Evolutionary conservation across 805 yeast genomes (phyloP).

Genomic region (Wickerhamomyces xylosicus): DNA sequence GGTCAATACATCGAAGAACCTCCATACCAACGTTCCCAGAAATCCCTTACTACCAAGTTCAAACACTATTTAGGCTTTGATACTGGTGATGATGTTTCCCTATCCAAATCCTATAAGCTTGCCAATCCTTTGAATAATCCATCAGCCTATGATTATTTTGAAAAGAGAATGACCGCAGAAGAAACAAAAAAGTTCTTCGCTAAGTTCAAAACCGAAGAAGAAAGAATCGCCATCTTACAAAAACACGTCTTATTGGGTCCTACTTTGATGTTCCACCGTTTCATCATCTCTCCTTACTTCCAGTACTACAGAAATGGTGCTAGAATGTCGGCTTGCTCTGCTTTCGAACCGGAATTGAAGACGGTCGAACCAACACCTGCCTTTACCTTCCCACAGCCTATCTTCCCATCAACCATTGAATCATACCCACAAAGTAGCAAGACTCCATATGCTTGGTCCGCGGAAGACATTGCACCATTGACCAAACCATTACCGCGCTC

Average conservation of each 20-base stretch:
- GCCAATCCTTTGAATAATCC: slow-evolving; percentile 11
- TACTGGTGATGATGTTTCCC: slow-evolving; percentile 5
- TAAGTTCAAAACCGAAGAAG: slow-evolving; percentile 15
- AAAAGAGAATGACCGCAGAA: slow-evolving; percentile 10
- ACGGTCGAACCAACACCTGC: slow-evolving; percentile 2
- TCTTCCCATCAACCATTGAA: slow-evolving; percentile 4
- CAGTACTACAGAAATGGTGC: slow-evolving; percentile 6
- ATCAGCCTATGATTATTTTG: slow-evolving; percentile 12
- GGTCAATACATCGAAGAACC: slow-evolving; percentile 11
- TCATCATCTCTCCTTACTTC: slow-evolving; percentile 12
- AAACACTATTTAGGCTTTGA: slow-evolving; percentile 3
- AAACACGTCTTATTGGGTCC: slow-evolving; percentile 15
- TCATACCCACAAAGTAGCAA: slow-evolving; percentile 9
- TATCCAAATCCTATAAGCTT: slow-evolving; percentile 4
- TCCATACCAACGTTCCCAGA: slow-evolving; percentile 5
- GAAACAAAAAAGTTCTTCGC: slow-evolving; percentile 8
- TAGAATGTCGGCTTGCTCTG: slow-evolving; percentile 12
- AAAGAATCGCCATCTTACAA: slow-evolving; percentile 12
- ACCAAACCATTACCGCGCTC: slow-evolving; percentile 7
- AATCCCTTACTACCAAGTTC: slow-evolving; percentile 1
- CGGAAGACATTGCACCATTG: slow-evolving; percentile 5
- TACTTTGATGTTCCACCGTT: slow-evolving; percentile 15
- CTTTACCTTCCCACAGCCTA: slow-evolving; percentile 4
- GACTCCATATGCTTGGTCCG: slow-evolving; percentile 12
- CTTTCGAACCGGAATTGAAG: slow-evolving; percentile 12